These are phyloP conservation scores for Cladobotryum mycophilum DNA, from an alignment of 2,329 filamentous ascomycete genomes.

Conservation along the genomic window DNA sequence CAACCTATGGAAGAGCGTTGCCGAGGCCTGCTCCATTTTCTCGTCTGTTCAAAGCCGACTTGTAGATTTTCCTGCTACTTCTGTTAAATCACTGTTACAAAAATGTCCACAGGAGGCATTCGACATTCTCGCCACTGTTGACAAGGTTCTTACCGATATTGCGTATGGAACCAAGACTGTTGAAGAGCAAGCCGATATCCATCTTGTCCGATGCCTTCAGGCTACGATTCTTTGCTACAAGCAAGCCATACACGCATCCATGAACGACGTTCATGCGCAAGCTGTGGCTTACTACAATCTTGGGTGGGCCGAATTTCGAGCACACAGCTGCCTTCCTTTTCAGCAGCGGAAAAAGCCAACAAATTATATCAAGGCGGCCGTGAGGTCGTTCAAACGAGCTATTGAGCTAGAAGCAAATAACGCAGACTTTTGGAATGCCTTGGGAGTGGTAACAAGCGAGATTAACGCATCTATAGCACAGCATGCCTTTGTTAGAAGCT, in stretches of 20 bases:
- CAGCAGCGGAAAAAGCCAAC: constrained; percentile 51
- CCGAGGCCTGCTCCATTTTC: constrained; percentile 81
- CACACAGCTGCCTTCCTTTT: constrained; percentile 59
- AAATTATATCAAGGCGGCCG: constrained; percentile 70
- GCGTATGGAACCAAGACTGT: constrained; percentile 27
- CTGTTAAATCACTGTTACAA: constrained; percentile 54
- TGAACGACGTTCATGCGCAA: constrained; percentile 75
- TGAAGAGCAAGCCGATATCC: constrained; percentile 37
- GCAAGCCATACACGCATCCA: constrained; percentile 67
- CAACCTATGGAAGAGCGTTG: constrained; percentile 92
- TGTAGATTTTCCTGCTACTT: constrained; percentile 52
- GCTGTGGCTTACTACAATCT: constrained; percentile 97
- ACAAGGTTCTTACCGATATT: constrained; percentile 50
- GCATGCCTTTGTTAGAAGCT: constrained; percentile 83
- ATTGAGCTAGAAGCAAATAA: constrained; percentile 95
- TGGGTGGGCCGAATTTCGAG: constrained; percentile 85
- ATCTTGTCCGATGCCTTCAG: constrained; percentile 56
- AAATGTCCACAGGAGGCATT: constrained; percentile 49
- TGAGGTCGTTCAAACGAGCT: constrained; percentile 87
- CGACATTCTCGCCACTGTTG: constrained; percentile 60
- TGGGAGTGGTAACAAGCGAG: constrained; percentile 83
- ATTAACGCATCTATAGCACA: constrained; percentile 85
- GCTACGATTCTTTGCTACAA: constrained; percentile 82
- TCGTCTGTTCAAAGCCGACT: constrained; percentile 67
- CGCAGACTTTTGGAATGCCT: constrained; percentile 92